These are phyloP conservation scores for Jaltomata sinuosa DNA, from an alignment of 257 asterid species.

Conservation along the genomic window DNA sequence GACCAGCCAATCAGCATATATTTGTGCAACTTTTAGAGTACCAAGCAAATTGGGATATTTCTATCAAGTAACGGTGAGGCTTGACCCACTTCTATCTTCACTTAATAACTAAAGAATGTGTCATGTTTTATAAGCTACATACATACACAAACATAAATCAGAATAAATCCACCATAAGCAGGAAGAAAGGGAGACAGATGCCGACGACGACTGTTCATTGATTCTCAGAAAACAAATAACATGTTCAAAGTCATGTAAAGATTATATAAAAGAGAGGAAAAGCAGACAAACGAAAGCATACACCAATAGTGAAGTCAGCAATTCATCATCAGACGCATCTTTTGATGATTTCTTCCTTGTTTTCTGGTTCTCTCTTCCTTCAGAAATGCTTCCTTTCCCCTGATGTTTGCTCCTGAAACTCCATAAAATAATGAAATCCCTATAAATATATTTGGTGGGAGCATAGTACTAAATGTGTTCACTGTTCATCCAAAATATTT, in stretches of 20 bases:
- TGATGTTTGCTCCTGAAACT: conserved; percentile 38
- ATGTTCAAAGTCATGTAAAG: not conserved
- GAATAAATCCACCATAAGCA: not conserved
- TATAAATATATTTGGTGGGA: not conserved
- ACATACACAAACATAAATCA: not conserved
- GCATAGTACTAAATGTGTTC: not conserved
- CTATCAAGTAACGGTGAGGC: not conserved
- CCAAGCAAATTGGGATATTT: not conserved
- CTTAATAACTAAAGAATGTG: not conserved
- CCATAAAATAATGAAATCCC: conserved; percentile 4
- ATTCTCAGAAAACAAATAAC: not conserved
- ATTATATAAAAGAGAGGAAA: not conserved
- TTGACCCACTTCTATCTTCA: not conserved
- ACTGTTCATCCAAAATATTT: not conserved
- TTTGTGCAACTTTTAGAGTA: not conserved
- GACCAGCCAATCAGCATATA: not conserved
- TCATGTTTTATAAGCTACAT: not conserved
- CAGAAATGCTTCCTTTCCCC: conserved; percentile 21
- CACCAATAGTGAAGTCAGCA: conserved; percentile 39
- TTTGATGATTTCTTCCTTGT: conserved; percentile 18
- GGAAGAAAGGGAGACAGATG: not conserved
- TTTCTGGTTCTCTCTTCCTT: conserved; percentile 25
- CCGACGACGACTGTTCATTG: not conserved
- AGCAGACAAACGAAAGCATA: conserved; percentile 26
- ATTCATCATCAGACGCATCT: conserved; percentile 47